Evolutionary conservation across 805 yeast species (phyloP).

Genomic region (Scheffersomyces ergatensis): DNA sequence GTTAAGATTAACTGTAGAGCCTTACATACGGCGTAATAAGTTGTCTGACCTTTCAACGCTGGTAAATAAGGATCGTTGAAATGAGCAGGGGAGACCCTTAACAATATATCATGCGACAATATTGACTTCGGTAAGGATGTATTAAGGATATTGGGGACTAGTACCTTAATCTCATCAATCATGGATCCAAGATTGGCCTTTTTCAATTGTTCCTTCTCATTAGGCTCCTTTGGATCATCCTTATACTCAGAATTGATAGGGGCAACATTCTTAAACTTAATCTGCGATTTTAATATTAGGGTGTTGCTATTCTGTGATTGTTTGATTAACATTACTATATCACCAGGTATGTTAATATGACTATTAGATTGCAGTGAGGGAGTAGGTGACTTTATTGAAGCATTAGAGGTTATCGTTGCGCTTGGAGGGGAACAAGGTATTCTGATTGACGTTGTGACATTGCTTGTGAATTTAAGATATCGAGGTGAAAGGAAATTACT

Average conservation of each 20-base stretch:
- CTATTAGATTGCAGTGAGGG: too few species aligned
- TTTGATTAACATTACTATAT: too few species aligned
- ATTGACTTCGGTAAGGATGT: slow-evolving; percentile 41
- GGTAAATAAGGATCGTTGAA: slow-evolving; percentile 51
- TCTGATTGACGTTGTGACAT: neutral
- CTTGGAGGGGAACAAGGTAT: neutral
- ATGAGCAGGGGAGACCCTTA: slow-evolving; percentile 57
- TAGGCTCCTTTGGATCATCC: neutral
- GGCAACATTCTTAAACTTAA: neutral
- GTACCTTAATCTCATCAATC: slow-evolving; percentile 43
- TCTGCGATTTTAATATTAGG: neutral
- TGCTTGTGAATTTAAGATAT: neutral
- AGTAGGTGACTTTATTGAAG: too few species aligned
- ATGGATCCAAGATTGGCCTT: slow-evolving; percentile 56
- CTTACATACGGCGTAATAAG: slow-evolving; percentile 57
- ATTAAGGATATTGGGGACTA: slow-evolving; percentile 52
- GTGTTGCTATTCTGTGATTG: too few species aligned
- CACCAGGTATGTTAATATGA: too few species aligned
- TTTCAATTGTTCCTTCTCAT: slow-evolving; percentile 19
- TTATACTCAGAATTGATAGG: neutral
- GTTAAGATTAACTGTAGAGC: slow-evolving; percentile 54
- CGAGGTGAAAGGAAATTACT: neutral
- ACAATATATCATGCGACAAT: slow-evolving; percentile 45
- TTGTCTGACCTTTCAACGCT: slow-evolving; percentile 49
- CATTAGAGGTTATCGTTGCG: too few species aligned